Evolutionary conservation across 31 red algal species (phyloP).

Genomic region (Pterothamnion heteromorphum): DNA sequence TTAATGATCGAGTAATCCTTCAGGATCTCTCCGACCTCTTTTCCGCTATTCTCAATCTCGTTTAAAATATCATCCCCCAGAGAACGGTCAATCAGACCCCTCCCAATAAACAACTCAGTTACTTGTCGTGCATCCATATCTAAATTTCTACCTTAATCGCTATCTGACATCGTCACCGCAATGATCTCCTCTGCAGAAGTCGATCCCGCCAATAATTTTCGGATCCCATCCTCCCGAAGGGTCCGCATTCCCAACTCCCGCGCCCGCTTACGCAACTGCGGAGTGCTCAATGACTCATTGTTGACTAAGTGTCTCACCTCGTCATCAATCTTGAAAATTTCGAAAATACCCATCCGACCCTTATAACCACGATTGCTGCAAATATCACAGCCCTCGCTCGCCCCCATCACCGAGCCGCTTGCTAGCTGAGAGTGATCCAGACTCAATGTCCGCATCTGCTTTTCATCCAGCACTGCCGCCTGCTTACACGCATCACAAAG

Average conservation of each 20-base stretch:
- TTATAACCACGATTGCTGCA: background rate
- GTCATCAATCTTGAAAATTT: background rate
- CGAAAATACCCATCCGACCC: background rate
- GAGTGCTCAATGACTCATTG: background rate
- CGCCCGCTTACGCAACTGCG: background rate
- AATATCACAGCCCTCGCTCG: background rate
- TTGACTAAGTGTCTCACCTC: background rate
- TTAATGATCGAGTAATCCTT: background rate
- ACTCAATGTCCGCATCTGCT: background rate
- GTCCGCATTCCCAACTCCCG: background rate
- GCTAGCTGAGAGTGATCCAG: background rate
- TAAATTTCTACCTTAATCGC: background rate
- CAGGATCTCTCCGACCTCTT: background rate
- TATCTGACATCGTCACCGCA: background rate
- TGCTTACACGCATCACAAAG: background rate
- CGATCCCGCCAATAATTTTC: background rate
- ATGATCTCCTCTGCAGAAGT: background rate
- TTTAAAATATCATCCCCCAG: background rate
- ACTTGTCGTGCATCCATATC: slow-evolving; percentile 13
- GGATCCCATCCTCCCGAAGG: background rate
- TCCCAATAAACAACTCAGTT: background rate
- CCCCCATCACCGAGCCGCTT: background rate
- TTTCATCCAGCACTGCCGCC: background rate
- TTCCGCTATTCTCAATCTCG: background rate
- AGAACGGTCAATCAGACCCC: background rate